Conservation (phyloP, 305 asterid genomes). For the Caryopteris hybrid region DNA sequence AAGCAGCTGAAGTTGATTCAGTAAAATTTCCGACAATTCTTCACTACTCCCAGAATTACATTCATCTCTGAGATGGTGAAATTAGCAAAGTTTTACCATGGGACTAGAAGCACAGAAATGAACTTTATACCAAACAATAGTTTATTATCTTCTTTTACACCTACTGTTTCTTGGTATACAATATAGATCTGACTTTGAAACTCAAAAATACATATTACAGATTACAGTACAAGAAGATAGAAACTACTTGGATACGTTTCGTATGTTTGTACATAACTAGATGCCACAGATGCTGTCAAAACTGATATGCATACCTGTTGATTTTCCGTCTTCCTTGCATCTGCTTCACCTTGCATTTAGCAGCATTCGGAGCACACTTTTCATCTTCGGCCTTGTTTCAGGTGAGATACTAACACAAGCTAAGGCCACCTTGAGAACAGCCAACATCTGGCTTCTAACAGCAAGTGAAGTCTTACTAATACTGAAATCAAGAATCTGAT, state of each 20-base stretch:
- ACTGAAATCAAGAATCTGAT: conserved; percentile 57
- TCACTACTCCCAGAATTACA: neutral
- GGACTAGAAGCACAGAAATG: neutral
- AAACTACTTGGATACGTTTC: conserved; percentile 8
- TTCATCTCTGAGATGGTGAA: neutral
- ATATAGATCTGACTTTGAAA: neutral
- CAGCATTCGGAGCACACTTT: conserved; percentile 66
- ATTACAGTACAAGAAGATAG: neutral
- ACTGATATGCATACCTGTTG: neutral
- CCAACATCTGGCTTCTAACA: conserved; percentile 71
- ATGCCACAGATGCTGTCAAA: conserved; percentile 8
- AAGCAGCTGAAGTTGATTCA: neutral
- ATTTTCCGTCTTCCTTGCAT: conserved; percentile 6
- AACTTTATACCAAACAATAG: neutral
- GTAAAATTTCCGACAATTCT: neutral
- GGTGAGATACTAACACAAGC: conserved; percentile 66
- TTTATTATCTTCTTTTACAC: conserved; percentile 8
- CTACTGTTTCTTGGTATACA: neutral
- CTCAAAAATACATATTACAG: neutral
- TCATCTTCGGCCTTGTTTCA: conserved; percentile 75
- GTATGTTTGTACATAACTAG: neutral
- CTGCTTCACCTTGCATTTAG: conserved; percentile 58
- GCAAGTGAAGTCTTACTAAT: conserved; percentile 47
- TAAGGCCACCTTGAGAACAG: conserved; percentile 67
- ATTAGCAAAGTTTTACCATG: neutral